A percentile compares a stretch with the other conserved stretches of the same genome.
These are phyloP conservation scores for Neonectria faginata DNA, from an alignment of 2,329 filamentous ascomycete species.

Conservation along the genomic window DNA sequence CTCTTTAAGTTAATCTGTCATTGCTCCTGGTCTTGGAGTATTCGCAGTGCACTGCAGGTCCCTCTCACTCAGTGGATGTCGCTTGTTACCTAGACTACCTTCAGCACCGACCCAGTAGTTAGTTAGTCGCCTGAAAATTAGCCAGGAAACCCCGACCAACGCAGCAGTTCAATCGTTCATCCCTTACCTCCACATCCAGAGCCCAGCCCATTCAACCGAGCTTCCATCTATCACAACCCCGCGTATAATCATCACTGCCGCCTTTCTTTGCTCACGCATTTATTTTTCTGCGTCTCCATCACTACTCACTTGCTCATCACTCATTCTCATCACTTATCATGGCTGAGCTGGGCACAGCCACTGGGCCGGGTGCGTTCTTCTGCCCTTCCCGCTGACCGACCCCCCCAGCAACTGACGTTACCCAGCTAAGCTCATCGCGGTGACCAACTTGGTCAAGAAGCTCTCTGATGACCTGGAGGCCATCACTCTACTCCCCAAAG, in stretches of 20 bases:
- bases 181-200: conserved; percentile 2
- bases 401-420: conserved; percentile 30
- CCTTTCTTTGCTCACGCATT: background rate
- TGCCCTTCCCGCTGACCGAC: background rate
- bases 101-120: too few relatives aligned
- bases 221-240: conserved; percentile 5
- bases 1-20: background rate
- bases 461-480: conserved; percentile 72
- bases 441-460: conserved; percentile 71
- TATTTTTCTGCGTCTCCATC: background rate
- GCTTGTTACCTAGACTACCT: background rate
- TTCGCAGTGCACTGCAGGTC: background rate
- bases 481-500: conserved; percentile 67
- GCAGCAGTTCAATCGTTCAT: background rate
- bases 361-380: conserved; percentile 56
- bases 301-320: background rate
- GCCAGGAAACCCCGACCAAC: conserved; percentile 7
- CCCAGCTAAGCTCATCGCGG: conserved; percentile 75
- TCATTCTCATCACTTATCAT: conserved; percentile 42
- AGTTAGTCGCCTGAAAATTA: conserved; percentile 20
- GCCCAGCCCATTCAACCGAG: conserved; percentile 1
- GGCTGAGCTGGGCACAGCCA: conserved; percentile 48
- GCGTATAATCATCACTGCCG: conserved; percentile 1
- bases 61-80: conserved; percentile 1
- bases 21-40: background rate